phyloP scores from a whole-genome alignment of 2,329 filamentous ascomycete genomes.

The Zasmidium citrigriseum region DNA sequence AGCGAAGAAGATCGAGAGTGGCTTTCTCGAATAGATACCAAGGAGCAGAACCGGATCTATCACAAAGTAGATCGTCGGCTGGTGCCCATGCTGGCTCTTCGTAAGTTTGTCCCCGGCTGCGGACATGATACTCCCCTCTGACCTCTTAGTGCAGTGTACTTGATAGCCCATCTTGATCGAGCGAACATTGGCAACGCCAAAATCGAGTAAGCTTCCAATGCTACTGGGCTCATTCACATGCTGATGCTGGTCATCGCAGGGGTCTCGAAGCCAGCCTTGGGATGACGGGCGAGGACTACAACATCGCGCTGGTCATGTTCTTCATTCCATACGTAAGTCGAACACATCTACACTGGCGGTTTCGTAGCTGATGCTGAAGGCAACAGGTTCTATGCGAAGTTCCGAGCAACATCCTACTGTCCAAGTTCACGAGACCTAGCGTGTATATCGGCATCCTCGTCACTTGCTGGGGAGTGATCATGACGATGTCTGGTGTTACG shows the following conservation, averaged over 20 bases:
- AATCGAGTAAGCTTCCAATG: slow-evolving; percentile 40
- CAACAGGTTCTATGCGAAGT: slow-evolving; percentile 29
- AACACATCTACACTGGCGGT: slow-evolving; percentile 32
- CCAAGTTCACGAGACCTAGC: slow-evolving; percentile 38
- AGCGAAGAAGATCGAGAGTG: slow-evolving; percentile 25
- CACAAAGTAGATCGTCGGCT: slow-evolving; percentile 28
- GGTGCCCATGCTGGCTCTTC: slow-evolving; percentile 34
- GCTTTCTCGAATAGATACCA: slow-evolving; percentile 22
- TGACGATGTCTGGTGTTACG: slow-evolving; percentile 55
- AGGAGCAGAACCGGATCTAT: slow-evolving; percentile 40
- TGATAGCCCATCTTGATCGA: slow-evolving; percentile 49
- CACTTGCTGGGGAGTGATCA: slow-evolving; percentile 22
- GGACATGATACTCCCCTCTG: too few species aligned
- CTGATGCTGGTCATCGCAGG: background rate
- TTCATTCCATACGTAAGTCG: slow-evolving; percentile 46
- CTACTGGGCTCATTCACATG: slow-evolving; percentile 3
- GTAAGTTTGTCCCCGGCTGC: too few species aligned
- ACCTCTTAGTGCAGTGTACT: slow-evolving; percentile 39
- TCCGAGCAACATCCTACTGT: slow-evolving; percentile 24
- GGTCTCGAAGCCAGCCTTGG: slow-evolving; percentile 50
- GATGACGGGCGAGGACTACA: slow-evolving; percentile 49
- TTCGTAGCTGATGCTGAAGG: too few species aligned
- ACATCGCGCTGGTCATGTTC: slow-evolving; percentile 55
- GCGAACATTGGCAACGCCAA: slow-evolving; percentile 58
- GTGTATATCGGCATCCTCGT: slow-evolving; percentile 30